Evolutionary conservation across 805 yeast species (phyloP), one percentile per base, ranked within the genome.

Genomic region (Candida multigemmis): DNA sequence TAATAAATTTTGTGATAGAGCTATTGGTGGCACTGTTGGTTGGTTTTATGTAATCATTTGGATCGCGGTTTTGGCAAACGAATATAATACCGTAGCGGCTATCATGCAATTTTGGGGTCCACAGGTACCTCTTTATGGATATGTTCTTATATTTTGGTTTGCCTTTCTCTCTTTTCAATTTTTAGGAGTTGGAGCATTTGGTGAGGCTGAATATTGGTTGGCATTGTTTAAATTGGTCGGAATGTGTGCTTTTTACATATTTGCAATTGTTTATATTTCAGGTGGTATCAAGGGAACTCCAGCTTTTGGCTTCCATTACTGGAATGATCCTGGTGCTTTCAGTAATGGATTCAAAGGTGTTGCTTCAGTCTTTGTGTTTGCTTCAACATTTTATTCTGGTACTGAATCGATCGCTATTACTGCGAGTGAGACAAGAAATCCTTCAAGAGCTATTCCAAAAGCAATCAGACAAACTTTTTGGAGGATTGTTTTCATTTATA

Each of bases 351-450:
- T 71, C 47, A 68, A 65, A 36, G 68, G 74, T 27, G 62, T 75
- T 22, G 80, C 72, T 0, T 62, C 60, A 30, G 68, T 71, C 3
- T 74, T 73, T 40, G 74, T 71, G 3, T 73, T 65, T 45, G 74
- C 77, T 18, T 69, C 76, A 14, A 70, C 76, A 2, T 72, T 72
- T 36, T 73, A 71, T 35, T 61, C 74, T 4, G 77, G 80, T 6
- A 65, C 72, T 2, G 80, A 73, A 38, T 53, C 67, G 7, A 65
- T 71, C 16, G 77, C 77, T 10, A 52, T 75, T 18, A 64, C 74
- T 21, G 80, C 81, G 1, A 73, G 75, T 16, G 82, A 75, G 39
- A 58, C 77, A 3, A 64, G 67, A 38, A 72, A 75, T 38, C 82
- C 82, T 3, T 49, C 64, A 21, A 60, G 55, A 28, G 71, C 77